A percentile compares a stretch with the other conserved stretches of the same genome.
phyloP scores from a whole-genome alignment of 2,329 filamentous ascomycete genomes.

The Paecilomyces sp. region DNA sequence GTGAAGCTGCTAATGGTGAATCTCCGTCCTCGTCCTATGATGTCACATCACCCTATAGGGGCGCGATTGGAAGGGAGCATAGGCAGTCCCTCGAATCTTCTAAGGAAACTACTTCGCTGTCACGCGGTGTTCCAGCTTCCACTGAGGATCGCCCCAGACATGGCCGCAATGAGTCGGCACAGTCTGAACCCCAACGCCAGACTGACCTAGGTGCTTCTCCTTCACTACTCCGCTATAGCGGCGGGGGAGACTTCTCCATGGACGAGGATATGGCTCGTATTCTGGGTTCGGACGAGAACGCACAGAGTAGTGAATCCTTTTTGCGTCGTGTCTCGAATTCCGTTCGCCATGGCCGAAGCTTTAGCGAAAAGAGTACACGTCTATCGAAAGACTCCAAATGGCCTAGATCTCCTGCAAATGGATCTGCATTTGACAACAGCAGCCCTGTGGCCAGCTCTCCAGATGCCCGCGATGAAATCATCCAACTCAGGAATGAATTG shows the following conservation, averaged over 20 bases:
- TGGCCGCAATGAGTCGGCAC: conserved; percentile 42
- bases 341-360: conserved; percentile 85
- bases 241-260: conserved; percentile 81
- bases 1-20: conserved; percentile 22
- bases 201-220: conserved; percentile 51
- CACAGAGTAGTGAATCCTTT: conserved; percentile 61
- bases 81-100: neutral
- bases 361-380: conserved; percentile 60
- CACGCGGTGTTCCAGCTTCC: neutral
- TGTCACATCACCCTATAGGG: neutral
- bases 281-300: conserved; percentile 59
- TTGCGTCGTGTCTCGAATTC: conserved; percentile 86
- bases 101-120: neutral
- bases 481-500: conserved; percentile 62
- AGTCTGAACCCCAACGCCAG: conserved; percentile 28
- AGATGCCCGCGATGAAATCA: conserved; percentile 53
- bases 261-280: conserved; percentile 94
- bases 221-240: conserved; percentile 64
- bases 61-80: neutral
- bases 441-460: conserved; percentile 62
- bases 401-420: conserved; percentile 59
- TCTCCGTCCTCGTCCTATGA: conserved; percentile 3
- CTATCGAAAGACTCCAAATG: conserved; percentile 57
- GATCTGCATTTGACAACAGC: conserved; percentile 55
- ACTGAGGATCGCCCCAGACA: conserved; percentile 5